Conservation (phyloP, 2,329 filamentous ascomycete species). For the Alternaria consortialis region DNA sequence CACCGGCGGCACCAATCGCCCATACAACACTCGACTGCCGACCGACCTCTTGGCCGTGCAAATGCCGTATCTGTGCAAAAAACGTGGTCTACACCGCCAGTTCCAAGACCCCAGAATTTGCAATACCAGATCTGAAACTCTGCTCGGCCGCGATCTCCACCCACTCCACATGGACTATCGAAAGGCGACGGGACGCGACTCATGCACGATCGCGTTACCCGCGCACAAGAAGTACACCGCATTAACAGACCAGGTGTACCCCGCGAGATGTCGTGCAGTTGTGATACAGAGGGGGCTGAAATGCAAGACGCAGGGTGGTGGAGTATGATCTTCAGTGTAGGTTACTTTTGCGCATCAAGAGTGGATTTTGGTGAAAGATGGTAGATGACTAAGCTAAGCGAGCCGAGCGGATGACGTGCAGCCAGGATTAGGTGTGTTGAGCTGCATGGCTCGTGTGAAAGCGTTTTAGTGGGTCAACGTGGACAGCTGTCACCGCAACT, state of each 20-base stretch:
- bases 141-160: conserved; percentile 9
- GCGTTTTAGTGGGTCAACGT: conserved; percentile 15
- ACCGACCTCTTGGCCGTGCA: background rate
- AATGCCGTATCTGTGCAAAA: conserved; percentile 2
- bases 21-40: background rate
- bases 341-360: conserved; percentile 4
- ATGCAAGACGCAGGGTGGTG: conserved; percentile 18
- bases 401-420: conserved; percentile 22
- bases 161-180: conserved; percentile 13
- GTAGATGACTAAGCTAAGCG: conserved; percentile 13
- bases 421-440: conserved; percentile 15
- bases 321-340: background rate
- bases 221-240: conserved; percentile 10
- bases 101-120: conserved; percentile 12
- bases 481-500: conserved; percentile 27
- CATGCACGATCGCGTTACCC: conserved; percentile 10
- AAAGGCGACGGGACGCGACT: conserved; percentile 9
- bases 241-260: conserved; percentile 21
- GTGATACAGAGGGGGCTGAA: conserved; percentile 21
- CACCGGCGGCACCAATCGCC: background rate
- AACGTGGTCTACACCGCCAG: conserved; percentile 15
- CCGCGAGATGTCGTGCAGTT: conserved; percentile 25
- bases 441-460: conserved; percentile 6
- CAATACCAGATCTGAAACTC: conserved; percentile 7
- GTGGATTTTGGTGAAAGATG: background rate